Base-by-base conservation (phyloP, 2,329 filamentous ascomycete genomes). In the Emergomyces orientalis region DNA sequence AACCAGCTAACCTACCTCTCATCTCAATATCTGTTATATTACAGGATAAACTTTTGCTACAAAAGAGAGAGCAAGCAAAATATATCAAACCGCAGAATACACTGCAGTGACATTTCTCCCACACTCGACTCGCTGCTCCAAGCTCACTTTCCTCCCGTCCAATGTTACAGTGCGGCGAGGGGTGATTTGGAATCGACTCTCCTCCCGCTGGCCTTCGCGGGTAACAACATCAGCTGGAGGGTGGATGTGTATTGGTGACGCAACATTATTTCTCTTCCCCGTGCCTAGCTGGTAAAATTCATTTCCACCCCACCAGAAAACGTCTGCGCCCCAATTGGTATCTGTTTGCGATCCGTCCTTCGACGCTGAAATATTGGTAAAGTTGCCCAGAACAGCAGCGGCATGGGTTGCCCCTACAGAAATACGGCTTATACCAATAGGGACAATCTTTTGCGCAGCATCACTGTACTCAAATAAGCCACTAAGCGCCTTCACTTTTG, bases 291-390 rank as follows among this genome's bases (percentile, higher is more conserved):
- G 94, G 75, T 89, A 97, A 73, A 88, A 85, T 77, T 97, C 92
- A 71, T 97, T 99, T 61, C 91, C 91, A 65, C 94, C 94, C 90
- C 92, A 99, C 80, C 90, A 95, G 1, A 97, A 74, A 37, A 92
- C 87, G 73, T 97, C 94, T 4, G 88, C 86, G 58, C 94, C 94
- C 85, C 87, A 96, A n/a, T 68, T 67, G 1, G 87, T 90, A 70
- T 91, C 88, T 67, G 89, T 88, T 49, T 84, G 78, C 1, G 82
- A 81, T 19, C 74, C 69, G 65, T 75, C 74, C 69, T 79, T 61
- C 72, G 76, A 65, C 69, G 86, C 82, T 19, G 80, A 77, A 6
- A 91, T 81, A 61, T 86, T 81, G 0, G 89, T 89, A 37, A 88
- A 84, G 72, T 97, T 97, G 71, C 86, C 83, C 85, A 97, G 87